Evolutionary conservation across 106 monocot species (phyloP).

Genomic region (Phalaenopsis equestris): DNA sequence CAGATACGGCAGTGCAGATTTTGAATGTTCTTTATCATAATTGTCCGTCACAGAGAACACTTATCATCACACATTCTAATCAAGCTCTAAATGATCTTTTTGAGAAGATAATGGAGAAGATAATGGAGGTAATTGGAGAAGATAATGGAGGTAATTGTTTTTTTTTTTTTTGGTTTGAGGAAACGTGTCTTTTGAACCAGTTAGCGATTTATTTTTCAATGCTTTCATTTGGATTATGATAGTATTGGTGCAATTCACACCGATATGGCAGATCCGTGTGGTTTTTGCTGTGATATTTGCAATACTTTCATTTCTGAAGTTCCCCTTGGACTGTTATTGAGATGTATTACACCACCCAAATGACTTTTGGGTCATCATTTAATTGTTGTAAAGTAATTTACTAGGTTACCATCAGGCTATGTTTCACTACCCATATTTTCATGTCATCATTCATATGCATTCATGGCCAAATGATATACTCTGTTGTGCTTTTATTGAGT

Average conservation of each 20-base stretch:
- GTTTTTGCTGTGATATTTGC: neutral
- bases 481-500: neutral
- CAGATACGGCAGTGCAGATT: constrained; percentile 98
- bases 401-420: too few species aligned
- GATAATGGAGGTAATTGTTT: constrained; percentile 79
- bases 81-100: constrained; percentile 98
- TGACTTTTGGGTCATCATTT: neutral
- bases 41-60: constrained; percentile 96
- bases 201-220: neutral
- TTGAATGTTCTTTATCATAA: constrained; percentile 98
- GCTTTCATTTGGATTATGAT: neutral
- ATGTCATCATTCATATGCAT: neutral
- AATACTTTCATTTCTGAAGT: neutral
- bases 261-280: neutral
- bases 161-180: neutral
- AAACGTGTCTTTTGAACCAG: neutral
- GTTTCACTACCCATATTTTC: neutral
- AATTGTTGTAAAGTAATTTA: neutral
- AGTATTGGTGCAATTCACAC: neutral
- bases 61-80: constrained; percentile 99
- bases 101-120: constrained; percentile 99
- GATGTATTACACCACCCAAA: neutral
- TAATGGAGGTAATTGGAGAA: constrained; percentile 94
- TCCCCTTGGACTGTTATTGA: neutral
- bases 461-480: neutral